phyloP scores from a whole-genome alignment of 2,329 filamentous ascomycete species.

The Chalara sp. region DNA sequence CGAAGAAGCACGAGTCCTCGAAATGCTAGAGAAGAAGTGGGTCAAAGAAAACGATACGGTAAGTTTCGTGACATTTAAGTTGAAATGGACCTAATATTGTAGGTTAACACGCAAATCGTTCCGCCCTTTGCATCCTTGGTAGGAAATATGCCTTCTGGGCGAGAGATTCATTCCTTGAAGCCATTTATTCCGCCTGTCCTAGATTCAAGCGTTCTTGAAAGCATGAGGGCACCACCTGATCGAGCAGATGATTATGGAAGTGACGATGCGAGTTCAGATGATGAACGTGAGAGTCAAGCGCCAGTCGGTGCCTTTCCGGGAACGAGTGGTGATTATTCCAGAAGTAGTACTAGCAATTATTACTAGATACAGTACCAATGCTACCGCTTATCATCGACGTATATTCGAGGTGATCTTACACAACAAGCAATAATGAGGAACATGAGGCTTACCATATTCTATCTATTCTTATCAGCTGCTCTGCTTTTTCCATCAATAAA shows the following conservation, averaged over 20 bases:
- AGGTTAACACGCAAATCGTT: slow-evolving; percentile 76
- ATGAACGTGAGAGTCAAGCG: slow-evolving; percentile 8
- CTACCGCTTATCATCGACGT: too few species aligned
- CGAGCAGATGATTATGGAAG: slow-evolving; percentile 34
- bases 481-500: too few species aligned
- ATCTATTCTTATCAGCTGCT: too few species aligned
- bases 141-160: slow-evolving; percentile 75
- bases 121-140: slow-evolving; percentile 67
- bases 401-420: too few species aligned
- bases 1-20: slow-evolving; percentile 79
- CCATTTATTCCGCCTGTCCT: slow-evolving; percentile 60
- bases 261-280: slow-evolving; percentile 37
- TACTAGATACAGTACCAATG: too few species aligned
- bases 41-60: slow-evolving; percentile 89
- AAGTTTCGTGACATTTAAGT: slow-evolving; percentile 28
- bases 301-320: slow-evolving; percentile 47
- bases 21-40: slow-evolving; percentile 87
- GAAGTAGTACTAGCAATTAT: slow-evolving; percentile 7
- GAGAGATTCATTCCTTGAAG: slow-evolving; percentile 73
- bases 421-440: too few species aligned
- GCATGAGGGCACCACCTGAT: slow-evolving; percentile 49
- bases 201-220: slow-evolving; percentile 56
- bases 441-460: too few species aligned
- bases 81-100: background rate
- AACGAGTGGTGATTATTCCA: slow-evolving; percentile 33